Evolutionary conservation across 345 rosid genomes (phyloP).

Genomic region (Salix viminalis): DNA sequence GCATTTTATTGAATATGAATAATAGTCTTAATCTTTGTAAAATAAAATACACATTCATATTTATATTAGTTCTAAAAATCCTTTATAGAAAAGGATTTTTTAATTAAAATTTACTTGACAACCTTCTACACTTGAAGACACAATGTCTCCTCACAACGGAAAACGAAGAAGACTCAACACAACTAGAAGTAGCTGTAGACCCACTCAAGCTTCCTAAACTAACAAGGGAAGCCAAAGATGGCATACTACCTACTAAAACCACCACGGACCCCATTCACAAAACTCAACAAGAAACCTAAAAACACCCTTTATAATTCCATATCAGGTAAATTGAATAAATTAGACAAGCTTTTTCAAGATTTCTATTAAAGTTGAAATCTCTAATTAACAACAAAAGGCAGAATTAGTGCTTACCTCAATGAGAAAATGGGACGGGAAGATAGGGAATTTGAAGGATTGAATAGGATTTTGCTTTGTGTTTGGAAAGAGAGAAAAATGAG

Average conservation of each 20-base stretch:
- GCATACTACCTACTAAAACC: slow-evolving; percentile 68
- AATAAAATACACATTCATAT: too few relatives aligned
- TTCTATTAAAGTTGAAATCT: background rate
- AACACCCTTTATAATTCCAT: background rate
- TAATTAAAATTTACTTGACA: too few relatives aligned
- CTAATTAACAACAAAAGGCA: background rate
- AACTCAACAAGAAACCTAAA: slow-evolving; percentile 5
- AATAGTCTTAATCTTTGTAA: too few relatives aligned
- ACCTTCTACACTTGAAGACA: too few relatives aligned
- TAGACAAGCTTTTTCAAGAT: background rate
- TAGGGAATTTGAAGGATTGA: background rate
- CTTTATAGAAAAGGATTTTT: too few relatives aligned
- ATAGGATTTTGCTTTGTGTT: background rate
- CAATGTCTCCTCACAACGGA: too few relatives aligned
- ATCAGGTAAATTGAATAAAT: background rate
- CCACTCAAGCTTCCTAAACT: too few relatives aligned
- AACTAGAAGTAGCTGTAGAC: too few relatives aligned
- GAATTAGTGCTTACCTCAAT: background rate
- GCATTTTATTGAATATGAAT: too few relatives aligned
- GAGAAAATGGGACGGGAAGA: background rate
- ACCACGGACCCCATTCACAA: slow-evolving; percentile 47
- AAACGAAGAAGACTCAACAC: too few relatives aligned
- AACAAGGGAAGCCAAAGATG: too few relatives aligned
- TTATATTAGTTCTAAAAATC: too few relatives aligned
- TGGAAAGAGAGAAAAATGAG: slow-evolving; percentile 3